A percentile compares a stretch with the other conserved stretches of the same genome.
phyloP scores from a whole-genome alignment of 2,329 filamentous ascomycete genomes.

The Phyllosticta paracitricarpa region DNA sequence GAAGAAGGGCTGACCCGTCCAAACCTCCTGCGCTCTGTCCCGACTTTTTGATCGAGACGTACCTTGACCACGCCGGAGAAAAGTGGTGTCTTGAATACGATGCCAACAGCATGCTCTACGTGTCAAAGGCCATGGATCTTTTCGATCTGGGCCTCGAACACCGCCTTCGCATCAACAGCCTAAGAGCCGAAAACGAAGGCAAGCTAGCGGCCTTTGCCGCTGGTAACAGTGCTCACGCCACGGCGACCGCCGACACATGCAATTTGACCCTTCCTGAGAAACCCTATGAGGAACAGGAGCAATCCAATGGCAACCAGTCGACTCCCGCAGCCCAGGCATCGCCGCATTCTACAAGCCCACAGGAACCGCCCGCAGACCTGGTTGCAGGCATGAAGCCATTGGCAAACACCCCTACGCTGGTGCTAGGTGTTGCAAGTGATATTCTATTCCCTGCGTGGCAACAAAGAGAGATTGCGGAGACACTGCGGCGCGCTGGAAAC shows the following conservation, averaged over 20 bases:
- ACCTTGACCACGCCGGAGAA: conserved; percentile 93
- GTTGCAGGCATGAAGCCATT: conserved; percentile 63
- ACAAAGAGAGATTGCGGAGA: conserved; percentile 84
- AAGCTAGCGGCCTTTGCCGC: conserved; percentile 42
- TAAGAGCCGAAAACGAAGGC: conserved; percentile 51
- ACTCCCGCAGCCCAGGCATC: neutral
- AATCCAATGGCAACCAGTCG: conserved; percentile 19
- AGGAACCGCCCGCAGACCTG: conserved; percentile 65
- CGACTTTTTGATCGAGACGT: conserved; percentile 96
- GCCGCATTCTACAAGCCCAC: conserved; percentile 19
- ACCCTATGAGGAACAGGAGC: conserved; percentile 80
- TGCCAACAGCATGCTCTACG: conserved; percentile 87
- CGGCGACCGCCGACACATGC: conserved; percentile 44
- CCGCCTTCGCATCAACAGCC: conserved; percentile 51
- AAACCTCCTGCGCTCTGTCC: conserved; percentile 91
- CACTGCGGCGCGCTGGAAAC: conserved; percentile 69
- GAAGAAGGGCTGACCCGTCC: conserved; percentile 72
- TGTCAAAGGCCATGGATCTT: conserved; percentile 97
- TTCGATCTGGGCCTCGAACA: conserved; percentile 77
- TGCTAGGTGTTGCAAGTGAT: conserved; percentile 91
- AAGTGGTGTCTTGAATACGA: conserved; percentile 98
- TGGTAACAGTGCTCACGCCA: conserved; percentile 19
- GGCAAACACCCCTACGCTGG: conserved; percentile 68
- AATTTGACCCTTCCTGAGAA: conserved; percentile 70
- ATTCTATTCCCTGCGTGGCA: conserved; percentile 98